Base-by-base conservation (phyloP, 2,329 filamentous ascomycete genomes). In the Simplicillium aogashimaense region DNA sequence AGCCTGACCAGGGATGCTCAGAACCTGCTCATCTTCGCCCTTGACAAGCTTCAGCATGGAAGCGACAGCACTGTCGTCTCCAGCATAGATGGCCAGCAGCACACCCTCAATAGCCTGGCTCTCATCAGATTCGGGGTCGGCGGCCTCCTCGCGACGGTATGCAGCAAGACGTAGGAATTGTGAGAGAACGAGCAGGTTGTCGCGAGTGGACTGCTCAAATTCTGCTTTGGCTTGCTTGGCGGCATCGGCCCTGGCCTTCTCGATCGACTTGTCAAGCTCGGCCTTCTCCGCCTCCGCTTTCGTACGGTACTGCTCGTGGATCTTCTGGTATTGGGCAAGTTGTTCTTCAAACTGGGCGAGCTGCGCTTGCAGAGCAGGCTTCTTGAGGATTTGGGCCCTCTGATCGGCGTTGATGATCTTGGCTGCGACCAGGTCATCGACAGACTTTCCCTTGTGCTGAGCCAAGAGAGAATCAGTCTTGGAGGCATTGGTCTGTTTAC, bases 381-480 rank as follows among this genome's bases (percentile, higher is more conserved):
- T 88, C 76, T 87, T 89, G 48, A 81, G 69, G 43, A 81, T 74
- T 58, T 86, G 80, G 10, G 81, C 76, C 63, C 82, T 86, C 63
- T 90, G 85, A 60, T 90, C 85, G 61, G 71, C 58, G 58, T 90
- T 90, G 72, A 90, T 86, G 57, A 86, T 78, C 60, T 77, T 82
- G 43, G 72, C 60, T 15, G 73, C 64, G 40, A 89, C 78, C 40
- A 90, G 72, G 35, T 89, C 77, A 42, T 89, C 83, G 39, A 89
- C 76, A 9, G 76, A 72, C 59, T 83, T 81, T 57, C 66, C 77
- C 44, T 78, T 69, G 64, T 89, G 77, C 57, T 85, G 78, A 47
- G 70, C 72, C 49, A 88, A 67, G 50, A 89, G 67, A 37, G 69
- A 54, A 51, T 88, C 82, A 55, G 83, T 81, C 66, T 85, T 88